Evolutionary conservation across 305 asterid species (phyloP).

Genomic region (Plantago rigida): DNA sequence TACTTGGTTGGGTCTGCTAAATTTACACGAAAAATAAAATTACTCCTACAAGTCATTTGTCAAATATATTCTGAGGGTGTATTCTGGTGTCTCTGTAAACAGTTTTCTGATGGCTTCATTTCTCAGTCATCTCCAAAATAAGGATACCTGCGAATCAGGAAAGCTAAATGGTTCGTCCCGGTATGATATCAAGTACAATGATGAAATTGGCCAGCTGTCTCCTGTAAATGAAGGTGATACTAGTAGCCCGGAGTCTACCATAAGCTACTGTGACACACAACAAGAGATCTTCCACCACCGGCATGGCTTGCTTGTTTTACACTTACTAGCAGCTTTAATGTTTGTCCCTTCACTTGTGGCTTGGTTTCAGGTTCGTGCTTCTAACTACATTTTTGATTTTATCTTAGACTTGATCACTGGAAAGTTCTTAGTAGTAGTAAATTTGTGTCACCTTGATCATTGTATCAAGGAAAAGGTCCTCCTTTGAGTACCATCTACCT

Average conservation of each 20-base stretch:
- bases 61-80: conserved; percentile 34
- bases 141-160: conserved; percentile 43
- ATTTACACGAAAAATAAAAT: conserved; percentile 6
- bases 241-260: conserved; percentile 50
- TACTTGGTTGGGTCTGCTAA: conserved; percentile 2
- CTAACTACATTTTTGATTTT: conserved; percentile 8
- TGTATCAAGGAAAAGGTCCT: neutral
- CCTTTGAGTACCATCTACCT: neutral
- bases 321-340: conserved; percentile 69
- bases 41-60: no score
- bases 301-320: conserved; percentile 75
- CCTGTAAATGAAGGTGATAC: conserved; percentile 34
- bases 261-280: conserved; percentile 68
- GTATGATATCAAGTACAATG: conserved; percentile 33
- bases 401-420: neutral
- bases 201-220: conserved; percentile 33
- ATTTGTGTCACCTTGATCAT: neutral
- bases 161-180: conserved; percentile 33
- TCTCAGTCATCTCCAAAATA: conserved; percentile 61
- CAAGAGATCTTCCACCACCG: conserved; percentile 80
- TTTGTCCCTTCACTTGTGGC: conserved; percentile 82
- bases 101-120: conserved; percentile 80
- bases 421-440: neutral
- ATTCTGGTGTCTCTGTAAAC: conserved; percentile 46
- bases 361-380: conserved; percentile 72